These are phyloP conservation scores for Amylocarpus encephaloides DNA, from an alignment of 2,329 filamentous ascomycete species.

Conservation along the genomic window DNA sequence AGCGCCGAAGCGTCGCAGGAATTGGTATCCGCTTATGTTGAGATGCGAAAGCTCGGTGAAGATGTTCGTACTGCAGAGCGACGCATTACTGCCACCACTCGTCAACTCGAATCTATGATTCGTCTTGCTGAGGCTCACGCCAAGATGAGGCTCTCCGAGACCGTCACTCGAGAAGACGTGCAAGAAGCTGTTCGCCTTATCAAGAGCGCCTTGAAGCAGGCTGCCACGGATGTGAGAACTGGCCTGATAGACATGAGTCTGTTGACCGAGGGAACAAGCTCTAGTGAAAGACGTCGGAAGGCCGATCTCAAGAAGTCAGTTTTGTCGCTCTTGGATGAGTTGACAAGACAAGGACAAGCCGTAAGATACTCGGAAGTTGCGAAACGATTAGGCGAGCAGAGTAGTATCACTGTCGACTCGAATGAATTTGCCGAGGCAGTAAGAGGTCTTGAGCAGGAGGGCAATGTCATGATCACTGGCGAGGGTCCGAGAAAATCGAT, in stretches of 20 bases:
- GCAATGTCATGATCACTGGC: conserved; percentile 69
- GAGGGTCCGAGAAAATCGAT: conserved; percentile 81
- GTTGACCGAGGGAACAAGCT: conserved; percentile 87
- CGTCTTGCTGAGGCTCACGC: conserved; percentile 93
- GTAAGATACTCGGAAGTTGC: conserved; percentile 76
- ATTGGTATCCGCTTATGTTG: conserved; percentile 81
- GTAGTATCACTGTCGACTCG: conserved; percentile 65
- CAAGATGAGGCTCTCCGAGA: conserved; percentile 81
- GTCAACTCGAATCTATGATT: conserved; percentile 98
- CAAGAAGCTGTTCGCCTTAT: conserved; percentile 88
- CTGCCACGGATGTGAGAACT: conserved; percentile 85
- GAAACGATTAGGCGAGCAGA: conserved; percentile 64
- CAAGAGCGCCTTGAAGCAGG: conserved; percentile 88
- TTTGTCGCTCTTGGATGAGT: conserved; percentile 69
- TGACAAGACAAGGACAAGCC: conserved; percentile 59
- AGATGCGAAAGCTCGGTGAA: conserved; percentile 89
- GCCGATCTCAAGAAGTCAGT: conserved; percentile 80
- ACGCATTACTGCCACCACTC: conserved; percentile 93
- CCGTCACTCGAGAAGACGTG: conserved; percentile 77
- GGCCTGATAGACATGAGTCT: conserved; percentile 96
- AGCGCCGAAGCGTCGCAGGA: conserved; percentile 74
- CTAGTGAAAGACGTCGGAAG: conserved; percentile 75
- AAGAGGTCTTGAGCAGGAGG: conserved; percentile 76
- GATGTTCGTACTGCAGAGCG: conserved; percentile 84
- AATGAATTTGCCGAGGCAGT: conserved; percentile 80